phyloP scores from a whole-genome alignment of 352 stramenopile genomes.

The Pythium brassicae region DNA sequence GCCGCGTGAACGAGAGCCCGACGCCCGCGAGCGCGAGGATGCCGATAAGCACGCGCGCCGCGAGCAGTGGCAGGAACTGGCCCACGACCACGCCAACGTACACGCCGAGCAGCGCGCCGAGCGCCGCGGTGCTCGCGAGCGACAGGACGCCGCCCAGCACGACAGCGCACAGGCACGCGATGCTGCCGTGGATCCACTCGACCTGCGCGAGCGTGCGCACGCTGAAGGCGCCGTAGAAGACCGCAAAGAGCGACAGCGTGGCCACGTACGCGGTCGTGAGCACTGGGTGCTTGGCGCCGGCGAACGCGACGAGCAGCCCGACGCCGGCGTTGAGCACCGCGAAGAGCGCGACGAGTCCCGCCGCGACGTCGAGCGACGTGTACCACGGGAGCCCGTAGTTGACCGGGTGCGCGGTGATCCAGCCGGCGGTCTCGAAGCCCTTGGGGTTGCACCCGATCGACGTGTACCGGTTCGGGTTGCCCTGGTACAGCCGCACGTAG shows the following conservation, averaged over 20 bases:
- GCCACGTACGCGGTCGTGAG: slow-evolving; percentile 49
- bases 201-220: slow-evolving; percentile 38
- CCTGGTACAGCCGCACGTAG: slow-evolving; percentile 94
- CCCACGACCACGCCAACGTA: slow-evolving; percentile 55
- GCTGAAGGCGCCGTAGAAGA: slow-evolving; percentile 70
- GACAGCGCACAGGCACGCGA: slow-evolving; percentile 65
- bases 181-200: slow-evolving; percentile 58
- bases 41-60: slow-evolving; percentile 49
- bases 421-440: slow-evolving; percentile 87
- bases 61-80: slow-evolving; percentile 66
- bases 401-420: slow-evolving; percentile 89
- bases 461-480: slow-evolving; percentile 85
- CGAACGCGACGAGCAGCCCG: slow-evolving; percentile 55
- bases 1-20: slow-evolving; percentile 28
- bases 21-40: slow-evolving; percentile 41
- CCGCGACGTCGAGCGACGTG: slow-evolving; percentile 50
- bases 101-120: slow-evolving; percentile 64
- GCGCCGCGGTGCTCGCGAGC: slow-evolving; percentile 48
- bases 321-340: slow-evolving; percentile 53
- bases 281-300: slow-evolving; percentile 45
- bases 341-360: slow-evolving; percentile 39
- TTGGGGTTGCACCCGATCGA: slow-evolving; percentile 91
- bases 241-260: slow-evolving; percentile 55
- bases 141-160: slow-evolving; percentile 69
- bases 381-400: slow-evolving; percentile 85